A percentile compares a stretch with the other conserved stretches of the same genome.
Evolutionary conservation across 345 rosid genomes (phyloP).

Genomic region (Carallia brachiata): DNA sequence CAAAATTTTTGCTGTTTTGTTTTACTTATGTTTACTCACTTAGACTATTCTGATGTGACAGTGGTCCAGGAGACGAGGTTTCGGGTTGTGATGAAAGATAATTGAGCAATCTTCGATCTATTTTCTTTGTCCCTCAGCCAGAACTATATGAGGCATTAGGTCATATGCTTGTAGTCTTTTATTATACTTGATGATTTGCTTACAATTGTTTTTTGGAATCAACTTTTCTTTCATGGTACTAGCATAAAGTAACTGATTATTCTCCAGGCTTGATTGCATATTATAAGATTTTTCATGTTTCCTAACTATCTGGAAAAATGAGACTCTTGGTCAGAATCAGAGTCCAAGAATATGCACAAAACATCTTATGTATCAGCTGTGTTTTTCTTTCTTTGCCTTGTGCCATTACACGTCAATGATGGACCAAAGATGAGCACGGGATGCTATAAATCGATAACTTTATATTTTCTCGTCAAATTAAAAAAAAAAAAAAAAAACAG

Average conservation of each 20-base stretch:
- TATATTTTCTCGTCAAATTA: too few relatives aligned
- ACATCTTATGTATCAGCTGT: too few relatives aligned
- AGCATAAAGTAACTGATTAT: background rate
- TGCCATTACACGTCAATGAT: too few relatives aligned
- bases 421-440: too few relatives aligned
- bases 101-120: background rate
- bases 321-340: too few relatives aligned
- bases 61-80: background rate
- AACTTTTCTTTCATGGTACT: slow-evolving; percentile 5
- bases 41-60: background rate
- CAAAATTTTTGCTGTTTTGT: background rate
- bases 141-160: slow-evolving; percentile 8
- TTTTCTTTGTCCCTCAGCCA: background rate
- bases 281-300: too few relatives aligned
- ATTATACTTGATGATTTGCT: slow-evolving; percentile 6
- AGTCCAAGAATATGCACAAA: too few relatives aligned
- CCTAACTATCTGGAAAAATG: too few relatives aligned
- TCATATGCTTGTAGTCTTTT: background rate
- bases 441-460: too few relatives aligned
- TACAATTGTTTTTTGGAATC: background rate
- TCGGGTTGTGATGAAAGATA: slow-evolving; percentile 4
- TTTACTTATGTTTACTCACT: background rate
- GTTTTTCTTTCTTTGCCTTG: too few relatives aligned
- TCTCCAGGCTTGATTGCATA: background rate
- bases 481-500: too few relatives aligned